A percentile compares a stretch with the other conserved stretches of the same genome.
phyloP scores from a whole-genome alignment of 768 basidiomycete species.

The Leucocoprinus leucothites region DNA sequence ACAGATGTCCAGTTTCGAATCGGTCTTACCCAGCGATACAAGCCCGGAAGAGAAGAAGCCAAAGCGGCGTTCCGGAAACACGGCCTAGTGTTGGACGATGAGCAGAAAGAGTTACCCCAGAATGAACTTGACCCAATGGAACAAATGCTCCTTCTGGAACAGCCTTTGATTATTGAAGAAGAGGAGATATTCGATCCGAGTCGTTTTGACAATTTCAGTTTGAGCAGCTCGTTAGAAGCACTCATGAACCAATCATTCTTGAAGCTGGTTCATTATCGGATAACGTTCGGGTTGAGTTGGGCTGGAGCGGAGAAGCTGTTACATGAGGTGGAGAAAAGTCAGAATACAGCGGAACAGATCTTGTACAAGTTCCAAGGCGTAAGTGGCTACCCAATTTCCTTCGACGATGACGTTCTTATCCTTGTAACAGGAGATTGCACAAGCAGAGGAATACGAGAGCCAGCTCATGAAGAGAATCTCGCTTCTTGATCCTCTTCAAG shows the following conservation, averaged over 20 bases:
- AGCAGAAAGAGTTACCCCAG: conserved; percentile 33
- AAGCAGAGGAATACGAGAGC: conserved; percentile 44
- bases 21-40: conserved; percentile 58
- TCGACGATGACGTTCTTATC: neutral
- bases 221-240: conserved; percentile 61
- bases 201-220: conserved; percentile 57
- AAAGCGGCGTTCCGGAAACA: conserved; percentile 47
- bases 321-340: conserved; percentile 40
- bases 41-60: conserved; percentile 51
- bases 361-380: conserved; percentile 31
- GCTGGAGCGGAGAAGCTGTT: conserved; percentile 61
- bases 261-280: conserved; percentile 47
- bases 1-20: conserved; percentile 52
- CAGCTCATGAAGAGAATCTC: conserved; percentile 34
- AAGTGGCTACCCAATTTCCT: conserved; percentile 9
- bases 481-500: conserved; percentile 56
- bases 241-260: conserved; percentile 57
- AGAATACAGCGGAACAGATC: conserved; percentile 38
- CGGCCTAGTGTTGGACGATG: conserved; percentile 42
- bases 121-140: conserved; percentile 8
- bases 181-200: conserved; percentile 34
- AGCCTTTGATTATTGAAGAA: conserved; percentile 18
- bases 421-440: conserved; percentile 27
- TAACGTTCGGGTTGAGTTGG: conserved; percentile 59
- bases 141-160: conserved; percentile 15